Conservation (phyloP, 352 stramenopile species). For the Pythium biforme region DNA sequence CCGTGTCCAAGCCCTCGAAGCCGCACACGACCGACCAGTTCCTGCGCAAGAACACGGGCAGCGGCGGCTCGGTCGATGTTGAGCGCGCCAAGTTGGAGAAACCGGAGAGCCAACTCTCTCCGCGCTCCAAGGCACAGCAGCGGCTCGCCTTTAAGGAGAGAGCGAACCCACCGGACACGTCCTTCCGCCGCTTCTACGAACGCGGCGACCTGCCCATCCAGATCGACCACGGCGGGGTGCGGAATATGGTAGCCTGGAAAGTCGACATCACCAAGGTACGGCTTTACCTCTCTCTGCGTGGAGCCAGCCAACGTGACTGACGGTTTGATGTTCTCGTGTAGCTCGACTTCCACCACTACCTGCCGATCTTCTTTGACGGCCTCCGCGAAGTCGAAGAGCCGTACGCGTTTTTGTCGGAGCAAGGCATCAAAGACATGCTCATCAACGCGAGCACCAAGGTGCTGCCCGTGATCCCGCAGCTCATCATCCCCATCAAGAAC, state of each 20-base stretch:
- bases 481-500: conserved; percentile 98
- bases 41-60: conserved; percentile 89
- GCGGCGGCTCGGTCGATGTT: conserved; percentile 77
- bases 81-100: conserved; percentile 54
- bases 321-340: conserved; percentile 28
- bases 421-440: conserved; percentile 97
- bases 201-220: conserved; percentile 95
- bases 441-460: conserved; percentile 94
- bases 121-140: conserved; percentile 46
- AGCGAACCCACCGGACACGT: conserved; percentile 92
- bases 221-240: conserved; percentile 95
- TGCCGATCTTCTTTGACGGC: conserved; percentile 98
- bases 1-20: conserved; percentile 86
- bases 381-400: conserved; percentile 95
- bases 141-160: conserved; percentile 90
- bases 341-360: conserved; percentile 98
- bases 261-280: conserved; percentile 91
- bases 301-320: not conserved
- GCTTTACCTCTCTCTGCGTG: not conserved
- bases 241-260: conserved; percentile 97
- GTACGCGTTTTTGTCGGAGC: conserved; percentile 95
- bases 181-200: conserved; percentile 90
- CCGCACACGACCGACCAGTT: conserved; percentile 87
- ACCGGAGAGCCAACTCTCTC: conserved; percentile 42
- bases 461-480: conserved; percentile 95